Base-by-base conservation (phyloP, 2,329 filamentous ascomycete genomes). In the Bipolaris zeicola region DNA sequence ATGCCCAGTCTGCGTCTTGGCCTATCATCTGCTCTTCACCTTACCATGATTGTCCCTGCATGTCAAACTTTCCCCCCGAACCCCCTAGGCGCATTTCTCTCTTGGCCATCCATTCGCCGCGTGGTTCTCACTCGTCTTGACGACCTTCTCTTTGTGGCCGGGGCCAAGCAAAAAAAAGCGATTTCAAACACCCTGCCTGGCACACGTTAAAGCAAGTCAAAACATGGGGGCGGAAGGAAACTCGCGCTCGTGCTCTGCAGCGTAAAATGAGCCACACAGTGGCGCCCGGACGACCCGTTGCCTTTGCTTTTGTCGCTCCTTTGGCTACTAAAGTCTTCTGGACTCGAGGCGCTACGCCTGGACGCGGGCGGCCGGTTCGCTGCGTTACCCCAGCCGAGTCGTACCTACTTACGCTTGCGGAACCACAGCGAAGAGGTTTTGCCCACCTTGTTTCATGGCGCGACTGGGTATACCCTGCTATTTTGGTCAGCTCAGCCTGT, bases 381-480 rank as follows among this genome's bases (percentile, higher is more conserved):
- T 63, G 61, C 55, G 57, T 61, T 53, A 65, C 60, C 62, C 61
- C 43, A 58, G 64, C 58, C 47, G 57, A 55, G 60, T 46, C 24
- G 10, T 31, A 31, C 28, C 1, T 31, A 13, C 10, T 20, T 38
- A 28, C 36, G 45, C 57, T 61, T 61, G 48, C 55, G 52, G 61
- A 57, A 56, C 57, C 63, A 53, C 54, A 41, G n/a, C 26, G 53
- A 61, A 64, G 55, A 48, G 58, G 64, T 66, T 63, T 68, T 68
- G 62, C 64, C 63, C 55, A 64, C 62, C 62, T 55, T 62, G 67
- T 69, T 66, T 69, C 67, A 66, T 48, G 36, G 52, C 53, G 42
- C 50, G 56, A 52, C 67, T 57, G 62, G 65, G 61, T 58, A 42
- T 50, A 48, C 60, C 64, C 62, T 68, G 65, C 39, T 63, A 28